These are phyloP conservation scores for Colletotrichum sp. DNA, from an alignment of 2,329 filamentous ascomycete genomes.

Conservation along the genomic window DNA sequence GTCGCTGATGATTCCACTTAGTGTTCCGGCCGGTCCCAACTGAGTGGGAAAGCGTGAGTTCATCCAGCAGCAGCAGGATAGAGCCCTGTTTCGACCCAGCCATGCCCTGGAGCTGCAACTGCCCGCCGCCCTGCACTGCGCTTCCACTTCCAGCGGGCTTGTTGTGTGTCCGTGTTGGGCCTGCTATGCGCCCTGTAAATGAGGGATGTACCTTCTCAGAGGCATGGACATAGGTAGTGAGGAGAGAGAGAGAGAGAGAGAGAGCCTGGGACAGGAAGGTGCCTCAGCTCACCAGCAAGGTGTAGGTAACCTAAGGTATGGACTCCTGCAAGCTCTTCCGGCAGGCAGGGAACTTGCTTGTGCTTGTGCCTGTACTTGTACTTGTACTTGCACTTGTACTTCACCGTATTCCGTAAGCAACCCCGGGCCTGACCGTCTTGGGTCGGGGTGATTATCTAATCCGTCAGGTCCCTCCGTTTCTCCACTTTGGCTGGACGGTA, in stretches of 20 bases:
- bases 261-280: background rate
- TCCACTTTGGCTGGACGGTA: background rate
- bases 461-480: background rate
- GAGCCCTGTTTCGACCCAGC: background rate
- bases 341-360: background rate
- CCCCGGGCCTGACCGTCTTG: background rate
- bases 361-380: no score
- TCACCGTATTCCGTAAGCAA: no score
- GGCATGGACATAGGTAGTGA: background rate
- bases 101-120: background rate
- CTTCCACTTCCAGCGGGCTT: background rate
- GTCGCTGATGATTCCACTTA: background rate
- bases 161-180: background rate
- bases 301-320: background rate
- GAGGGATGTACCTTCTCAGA: background rate
- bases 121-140: background rate
- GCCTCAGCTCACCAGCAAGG: background rate
- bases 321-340: background rate
- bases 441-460: background rate
- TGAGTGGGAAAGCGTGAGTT: background rate
- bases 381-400: no score
- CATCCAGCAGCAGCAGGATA: background rate
- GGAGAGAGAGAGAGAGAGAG: background rate
- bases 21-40: background rate
- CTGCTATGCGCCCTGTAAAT: background rate